Percentiles rank a stretch among this genome's conserved stretches.
phyloP scores from a whole-genome alignment of 164 flowering plant genomes.

The Brasenia schreberi region DNA sequence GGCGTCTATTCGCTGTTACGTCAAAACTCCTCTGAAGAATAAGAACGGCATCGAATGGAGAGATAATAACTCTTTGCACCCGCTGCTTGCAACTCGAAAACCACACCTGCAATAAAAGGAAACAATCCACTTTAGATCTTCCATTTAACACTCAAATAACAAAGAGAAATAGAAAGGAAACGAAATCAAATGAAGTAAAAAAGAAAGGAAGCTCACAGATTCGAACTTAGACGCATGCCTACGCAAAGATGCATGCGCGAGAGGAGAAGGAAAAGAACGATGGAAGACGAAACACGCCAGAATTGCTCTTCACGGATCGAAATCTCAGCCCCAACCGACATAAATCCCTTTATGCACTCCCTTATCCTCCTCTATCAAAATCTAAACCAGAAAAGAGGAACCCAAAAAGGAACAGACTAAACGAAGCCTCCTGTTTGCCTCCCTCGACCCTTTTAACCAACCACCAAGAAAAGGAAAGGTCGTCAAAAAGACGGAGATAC shows the following conservation, averaged over 20 bases:
- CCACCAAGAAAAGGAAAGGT: neutral
- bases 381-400: neutral
- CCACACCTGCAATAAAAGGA: neutral
- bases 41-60: neutral
- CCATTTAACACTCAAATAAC: neutral
- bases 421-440: neutral
- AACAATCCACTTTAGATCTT: neutral
- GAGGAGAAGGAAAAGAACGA: neutral
- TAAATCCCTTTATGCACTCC: neutral
- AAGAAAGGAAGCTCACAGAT: neutral
- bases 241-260: neutral
- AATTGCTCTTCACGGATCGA: neutral
- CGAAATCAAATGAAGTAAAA: neutral
- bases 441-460: conserved; percentile 1
- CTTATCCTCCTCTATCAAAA: neutral
- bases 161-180: neutral
- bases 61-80: neutral
- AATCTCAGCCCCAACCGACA: conserved; percentile 1
- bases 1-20: neutral
- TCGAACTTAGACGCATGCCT: neutral
- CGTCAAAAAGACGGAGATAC: neutral
- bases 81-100: neutral
- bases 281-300: neutral
- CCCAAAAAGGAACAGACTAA: neutral
- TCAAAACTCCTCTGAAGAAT: neutral